phyloP scores from a whole-genome alignment of 2,329 filamentous ascomycete species.

The Rutstroemia sp. region DNA sequence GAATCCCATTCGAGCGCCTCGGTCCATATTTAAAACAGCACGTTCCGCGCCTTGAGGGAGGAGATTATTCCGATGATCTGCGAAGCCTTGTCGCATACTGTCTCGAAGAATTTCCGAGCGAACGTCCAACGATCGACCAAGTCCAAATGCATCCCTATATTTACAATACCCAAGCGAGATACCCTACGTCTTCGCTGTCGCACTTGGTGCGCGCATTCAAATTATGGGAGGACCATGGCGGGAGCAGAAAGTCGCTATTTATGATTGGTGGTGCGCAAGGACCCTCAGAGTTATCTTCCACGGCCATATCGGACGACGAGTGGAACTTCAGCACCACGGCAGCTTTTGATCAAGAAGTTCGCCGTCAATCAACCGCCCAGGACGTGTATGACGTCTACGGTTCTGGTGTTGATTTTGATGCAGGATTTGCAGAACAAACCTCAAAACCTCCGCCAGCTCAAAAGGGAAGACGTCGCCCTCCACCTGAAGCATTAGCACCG shows the following conservation, averaged over 20 bases:
- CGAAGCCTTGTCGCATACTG: constrained; percentile 67
- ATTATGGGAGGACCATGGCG: constrained; percentile 68
- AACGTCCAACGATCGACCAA: constrained; percentile 61
- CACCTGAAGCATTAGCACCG: constrained; percentile 50
- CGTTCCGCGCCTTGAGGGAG: constrained; percentile 62
- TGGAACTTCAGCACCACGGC: constrained; percentile 63
- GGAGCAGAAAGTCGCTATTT: constrained; percentile 60
- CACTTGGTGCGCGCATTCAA: constrained; percentile 66
- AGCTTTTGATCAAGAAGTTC: constrained; percentile 53
- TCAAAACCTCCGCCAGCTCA: constrained; percentile 36
- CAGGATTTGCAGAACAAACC: constrained; percentile 34
- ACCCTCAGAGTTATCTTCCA: constrained; percentile 33
- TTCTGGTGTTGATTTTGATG: constrained; percentile 45
- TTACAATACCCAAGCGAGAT: constrained; percentile 50
- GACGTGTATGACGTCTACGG: constrained; percentile 57
- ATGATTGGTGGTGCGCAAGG: constrained; percentile 49
- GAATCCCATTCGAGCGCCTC: constrained; percentile 38
- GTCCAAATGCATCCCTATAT: constrained; percentile 67
- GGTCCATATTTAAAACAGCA: constrained; percentile 52
- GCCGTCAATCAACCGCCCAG: constrained; percentile 44
- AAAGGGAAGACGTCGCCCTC: constrained; percentile 44
- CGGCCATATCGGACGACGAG: constrained; percentile 44
- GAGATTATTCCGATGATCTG: constrained; percentile 61
- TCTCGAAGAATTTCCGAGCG: constrained; percentile 58
- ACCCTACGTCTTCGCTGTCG: constrained; percentile 57